Percentiles rank a stretch among this genome's conserved stretches.
phyloP scores from a whole-genome alignment of 2,329 filamentous ascomycete species.

The Diaporthe sp. region DNA sequence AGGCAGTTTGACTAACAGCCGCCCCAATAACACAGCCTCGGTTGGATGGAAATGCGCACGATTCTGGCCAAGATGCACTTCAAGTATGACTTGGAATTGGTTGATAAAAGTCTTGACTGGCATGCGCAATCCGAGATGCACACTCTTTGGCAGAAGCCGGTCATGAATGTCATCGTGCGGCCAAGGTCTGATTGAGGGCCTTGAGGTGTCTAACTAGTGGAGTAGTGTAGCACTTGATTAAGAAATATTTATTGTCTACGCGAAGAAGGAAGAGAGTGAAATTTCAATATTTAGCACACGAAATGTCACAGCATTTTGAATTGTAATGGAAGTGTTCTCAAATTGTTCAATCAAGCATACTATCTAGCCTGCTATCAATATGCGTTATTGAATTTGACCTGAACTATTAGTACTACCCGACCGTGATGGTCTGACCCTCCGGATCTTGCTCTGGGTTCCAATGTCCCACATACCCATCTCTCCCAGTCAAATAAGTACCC shows the following conservation, averaged over 20 bases:
- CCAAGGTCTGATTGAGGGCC: not conserved
- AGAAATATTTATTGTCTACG: not conserved
- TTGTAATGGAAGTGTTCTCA: no score
- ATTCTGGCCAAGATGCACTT: slow-evolving; percentile 26
- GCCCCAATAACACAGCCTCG: not conserved
- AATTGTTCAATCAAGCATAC: not conserved
- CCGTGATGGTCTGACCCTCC: not conserved
- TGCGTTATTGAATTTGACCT: not conserved
- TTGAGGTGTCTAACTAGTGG: accelerated
- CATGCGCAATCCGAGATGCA: slow-evolving; percentile 34
- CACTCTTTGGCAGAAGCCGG: slow-evolving; percentile 33
- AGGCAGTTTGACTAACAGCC: not conserved
- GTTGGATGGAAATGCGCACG: slow-evolving; percentile 32
- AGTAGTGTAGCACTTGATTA: not conserved
- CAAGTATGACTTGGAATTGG: slow-evolving; percentile 23
- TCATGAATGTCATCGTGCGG: not conserved
- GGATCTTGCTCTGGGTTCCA: slow-evolving; percentile 21
- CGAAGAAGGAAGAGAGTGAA: no score
- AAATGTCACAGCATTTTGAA: no score
- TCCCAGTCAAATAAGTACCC: slow-evolving; percentile 18
- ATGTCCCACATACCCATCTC: slow-evolving; percentile 19
- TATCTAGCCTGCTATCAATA: not conserved
- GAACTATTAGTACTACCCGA: not conserved
- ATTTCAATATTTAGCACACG: no score
- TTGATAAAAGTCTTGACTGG: slow-evolving; percentile 19